phyloP scores from a whole-genome alignment of 2,329 filamentous ascomycete genomes.

The Ophiostoma sp. region DNA sequence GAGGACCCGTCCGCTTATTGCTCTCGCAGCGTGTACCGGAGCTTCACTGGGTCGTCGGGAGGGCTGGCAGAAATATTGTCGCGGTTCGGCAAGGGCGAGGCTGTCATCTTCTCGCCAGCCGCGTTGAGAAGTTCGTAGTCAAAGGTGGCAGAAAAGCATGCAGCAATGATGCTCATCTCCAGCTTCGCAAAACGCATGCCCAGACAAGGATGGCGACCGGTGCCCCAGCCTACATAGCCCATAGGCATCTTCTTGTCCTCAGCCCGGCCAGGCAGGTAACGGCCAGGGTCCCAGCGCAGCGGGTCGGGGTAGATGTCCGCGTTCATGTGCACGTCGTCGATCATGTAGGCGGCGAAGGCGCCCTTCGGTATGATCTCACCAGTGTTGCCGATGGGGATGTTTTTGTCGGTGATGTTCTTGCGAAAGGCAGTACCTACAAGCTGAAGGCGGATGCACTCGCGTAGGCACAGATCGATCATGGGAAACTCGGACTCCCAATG shows the following conservation, averaged over 20 bases:
- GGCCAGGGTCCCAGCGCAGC: conserved; percentile 44
- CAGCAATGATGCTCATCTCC: conserved; percentile 46
- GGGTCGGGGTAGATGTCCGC: conserved; percentile 45
- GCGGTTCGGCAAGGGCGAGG: conserved; percentile 34
- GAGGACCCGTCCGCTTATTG: not conserved
- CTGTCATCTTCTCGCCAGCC: conserved; percentile 32
- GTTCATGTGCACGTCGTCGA: conserved; percentile 47
- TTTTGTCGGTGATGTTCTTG: conserved; percentile 43
- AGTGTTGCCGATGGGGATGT: conserved; percentile 37
- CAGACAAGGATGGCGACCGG: conserved; percentile 35
- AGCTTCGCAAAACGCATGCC: conserved; percentile 46
- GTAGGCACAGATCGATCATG: conserved; percentile 45
- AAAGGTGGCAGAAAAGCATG: conserved; percentile 46
- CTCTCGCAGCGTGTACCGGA: conserved; percentile 34
- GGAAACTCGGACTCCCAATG: conserved; percentile 54
- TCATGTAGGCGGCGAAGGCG: conserved; percentile 42
- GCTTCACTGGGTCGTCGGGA: conserved; percentile 33
- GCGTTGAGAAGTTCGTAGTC: conserved; percentile 42
- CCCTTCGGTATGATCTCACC: conserved; percentile 45
- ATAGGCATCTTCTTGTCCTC: conserved; percentile 39
- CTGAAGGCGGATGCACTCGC: conserved; percentile 49
- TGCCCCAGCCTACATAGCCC: conserved; percentile 36
- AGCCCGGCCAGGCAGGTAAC: conserved; percentile 43
- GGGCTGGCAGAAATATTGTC: conserved; percentile 39
- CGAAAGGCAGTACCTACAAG: conserved; percentile 45